These are phyloP conservation scores for Papiliotrema fonsecae DNA, from an alignment of 1,284 basidiomycete species.

Conservation along the genomic window DNA sequence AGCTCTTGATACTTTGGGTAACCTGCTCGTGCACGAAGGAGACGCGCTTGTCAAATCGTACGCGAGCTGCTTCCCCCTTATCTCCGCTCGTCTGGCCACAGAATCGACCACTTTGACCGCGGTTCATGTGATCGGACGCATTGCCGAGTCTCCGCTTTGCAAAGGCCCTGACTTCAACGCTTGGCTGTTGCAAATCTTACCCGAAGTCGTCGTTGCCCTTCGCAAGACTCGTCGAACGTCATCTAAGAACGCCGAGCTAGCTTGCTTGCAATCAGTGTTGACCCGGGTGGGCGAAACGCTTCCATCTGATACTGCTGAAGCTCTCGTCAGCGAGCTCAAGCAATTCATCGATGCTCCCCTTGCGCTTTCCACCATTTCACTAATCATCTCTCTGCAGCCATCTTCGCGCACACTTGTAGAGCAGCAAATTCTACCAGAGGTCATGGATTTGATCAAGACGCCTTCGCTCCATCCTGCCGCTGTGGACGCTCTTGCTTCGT, in stretches of 20 bases:
- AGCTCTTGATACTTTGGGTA: constrained; percentile 77
- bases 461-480: constrained; percentile 64
- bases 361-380: constrained; percentile 63
- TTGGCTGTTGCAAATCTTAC: constrained; percentile 74
- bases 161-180: constrained; percentile 53
- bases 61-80: constrained; percentile 56
- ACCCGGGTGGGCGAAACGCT: constrained; percentile 57
- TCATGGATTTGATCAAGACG: constrained; percentile 69
- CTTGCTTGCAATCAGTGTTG: constrained; percentile 58
- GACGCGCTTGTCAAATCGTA: constrained; percentile 55
- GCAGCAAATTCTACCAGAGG: constrained; percentile 60
- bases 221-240: constrained; percentile 73
- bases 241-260: constrained; percentile 71
- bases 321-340: constrained; percentile 67
- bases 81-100: constrained; percentile 66
- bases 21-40: constrained; percentile 79
- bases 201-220: constrained; percentile 71
- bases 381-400: constrained; percentile 67
- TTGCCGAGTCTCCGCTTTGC: constrained; percentile 49
- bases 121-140: constrained; percentile 49
- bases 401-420: constrained; percentile 68
- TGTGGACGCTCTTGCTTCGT: constrained; percentile 72
- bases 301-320: constrained; percentile 58
- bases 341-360: constrained; percentile 72
- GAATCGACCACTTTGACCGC: constrained; percentile 53